These are phyloP conservation scores for Apiospora aurea DNA, from an alignment of 2,329 filamentous ascomycete species.

Conservation along the genomic window DNA sequence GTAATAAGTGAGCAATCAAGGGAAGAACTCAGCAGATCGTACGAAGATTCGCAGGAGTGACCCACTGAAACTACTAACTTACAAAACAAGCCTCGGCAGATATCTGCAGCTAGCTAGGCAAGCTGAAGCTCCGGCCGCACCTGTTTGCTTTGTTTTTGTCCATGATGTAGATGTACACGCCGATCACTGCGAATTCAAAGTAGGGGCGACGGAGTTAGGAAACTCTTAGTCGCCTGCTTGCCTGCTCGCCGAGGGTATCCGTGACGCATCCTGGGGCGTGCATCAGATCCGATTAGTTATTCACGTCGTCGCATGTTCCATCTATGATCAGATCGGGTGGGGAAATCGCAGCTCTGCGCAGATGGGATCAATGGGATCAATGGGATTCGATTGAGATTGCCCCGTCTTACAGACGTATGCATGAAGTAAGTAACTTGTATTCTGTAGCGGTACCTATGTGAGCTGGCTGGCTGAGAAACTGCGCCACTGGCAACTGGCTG, in stretches of 20 bases:
- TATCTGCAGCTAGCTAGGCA: constrained; percentile 6
- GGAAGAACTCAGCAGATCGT: constrained; percentile 1
- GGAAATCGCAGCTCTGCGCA: not conserved
- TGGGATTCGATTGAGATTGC: constrained; percentile 5
- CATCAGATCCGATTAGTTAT: not conserved
- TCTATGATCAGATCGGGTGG: not conserved
- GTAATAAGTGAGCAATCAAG: not conserved
- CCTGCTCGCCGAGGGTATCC: not conserved
- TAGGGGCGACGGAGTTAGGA: not conserved
- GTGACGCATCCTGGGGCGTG: not conserved
- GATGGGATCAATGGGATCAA: too few relatives aligned
- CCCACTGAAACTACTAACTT: not conserved
- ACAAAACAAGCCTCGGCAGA: constrained; percentile 1
- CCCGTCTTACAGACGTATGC: not conserved
- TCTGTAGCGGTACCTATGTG: too few relatives aligned
- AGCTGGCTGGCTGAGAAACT: too few relatives aligned
- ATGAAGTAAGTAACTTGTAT: too few relatives aligned
- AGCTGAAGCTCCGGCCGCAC: constrained; percentile 3
- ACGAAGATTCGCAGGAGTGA: not conserved
- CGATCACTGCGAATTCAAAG: not conserved
- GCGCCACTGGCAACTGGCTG: too few relatives aligned
- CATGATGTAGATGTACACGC: not conserved
- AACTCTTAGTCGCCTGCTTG: not conserved
- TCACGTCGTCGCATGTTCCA: not conserved
- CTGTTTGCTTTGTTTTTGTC: not conserved